phyloP scores from a whole-genome alignment of 208 protist genomes.

The Tritrichomonas musculus region DNA sequence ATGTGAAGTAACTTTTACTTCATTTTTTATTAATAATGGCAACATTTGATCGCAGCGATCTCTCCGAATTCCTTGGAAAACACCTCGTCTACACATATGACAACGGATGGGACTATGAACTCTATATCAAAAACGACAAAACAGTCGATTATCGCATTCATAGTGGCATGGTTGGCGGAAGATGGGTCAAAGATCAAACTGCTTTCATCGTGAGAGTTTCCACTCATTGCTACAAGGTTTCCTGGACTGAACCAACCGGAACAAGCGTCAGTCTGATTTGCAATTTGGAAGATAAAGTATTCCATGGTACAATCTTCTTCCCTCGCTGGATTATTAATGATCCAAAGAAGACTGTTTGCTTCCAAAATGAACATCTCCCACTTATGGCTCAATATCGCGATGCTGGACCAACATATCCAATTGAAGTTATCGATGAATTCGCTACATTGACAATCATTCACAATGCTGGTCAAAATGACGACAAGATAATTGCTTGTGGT shows the following conservation, averaged over 20 bases:
- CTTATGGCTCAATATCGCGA: neutral
- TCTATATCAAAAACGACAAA: neutral
- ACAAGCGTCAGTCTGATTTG: neutral
- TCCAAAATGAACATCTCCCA: neutral
- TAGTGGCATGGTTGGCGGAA: neutral
- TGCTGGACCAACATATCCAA: neutral
- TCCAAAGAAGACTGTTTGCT: slow-evolving; percentile 12
- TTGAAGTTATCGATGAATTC: slow-evolving; percentile 9
- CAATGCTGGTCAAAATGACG: neutral
- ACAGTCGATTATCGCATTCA: neutral
- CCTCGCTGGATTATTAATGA: slow-evolving; percentile 15
- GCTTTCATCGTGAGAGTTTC: neutral
- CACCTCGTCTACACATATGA: slow-evolving; percentile 1
- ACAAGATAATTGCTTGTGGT: neutral
- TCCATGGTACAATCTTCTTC: slow-evolving; percentile 23
- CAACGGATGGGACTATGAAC: neutral
- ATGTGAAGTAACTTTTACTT: too few relatives aligned
- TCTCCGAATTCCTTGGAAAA: neutral
- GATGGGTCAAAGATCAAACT: neutral
- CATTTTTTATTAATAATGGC: too few relatives aligned
- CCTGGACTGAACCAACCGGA: neutral
- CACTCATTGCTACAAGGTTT: neutral
- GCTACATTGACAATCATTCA: neutral
- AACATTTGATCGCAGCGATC: neutral
- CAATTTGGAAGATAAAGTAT: neutral